A percentile compares a stretch with the other conserved stretches of the same genome.
Evolutionary conservation across 768 basidiomycete species (phyloP).

Genomic region (Trametes cinnabarina): DNA sequence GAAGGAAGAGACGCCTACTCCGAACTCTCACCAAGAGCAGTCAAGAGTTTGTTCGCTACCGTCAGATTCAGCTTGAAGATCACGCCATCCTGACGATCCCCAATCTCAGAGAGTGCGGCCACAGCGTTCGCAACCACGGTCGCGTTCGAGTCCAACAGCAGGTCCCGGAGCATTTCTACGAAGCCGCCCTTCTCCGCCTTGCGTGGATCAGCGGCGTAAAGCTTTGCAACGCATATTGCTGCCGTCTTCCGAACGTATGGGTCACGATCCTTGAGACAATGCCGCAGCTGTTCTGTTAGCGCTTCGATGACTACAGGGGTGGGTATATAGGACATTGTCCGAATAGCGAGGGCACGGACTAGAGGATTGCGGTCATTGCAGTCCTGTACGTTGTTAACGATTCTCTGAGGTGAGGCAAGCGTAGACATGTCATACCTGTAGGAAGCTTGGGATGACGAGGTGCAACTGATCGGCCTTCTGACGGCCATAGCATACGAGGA

Average conservation of each 20-base stretch:
- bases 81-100: slow-evolving; percentile 92
- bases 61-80: slow-evolving; percentile 86
- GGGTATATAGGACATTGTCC: slow-evolving; percentile 99
- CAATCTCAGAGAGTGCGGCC: slow-evolving; percentile 94
- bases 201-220: slow-evolving; percentile 85
- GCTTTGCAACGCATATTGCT: slow-evolving; percentile 94
- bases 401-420: slow-evolving; percentile 6
- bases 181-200: slow-evolving; percentile 89
- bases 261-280: slow-evolving; percentile 90
- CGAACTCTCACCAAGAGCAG: slow-evolving; percentile 92
- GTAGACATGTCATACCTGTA: slow-evolving; percentile 55
- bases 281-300: slow-evolving; percentile 85
- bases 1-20: slow-evolving; percentile 63
- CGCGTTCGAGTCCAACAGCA: slow-evolving; percentile 91
- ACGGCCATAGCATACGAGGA: slow-evolving; percentile 94
- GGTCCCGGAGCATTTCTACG: slow-evolving; percentile 85
- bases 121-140: slow-evolving; percentile 98
- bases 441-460: slow-evolving; percentile 85
- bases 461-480: slow-evolving; percentile 92
- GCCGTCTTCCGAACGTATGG: slow-evolving; percentile 99
- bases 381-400: slow-evolving; percentile 55
- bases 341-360: slow-evolving; percentile 93
- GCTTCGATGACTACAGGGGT: slow-evolving; percentile 84
- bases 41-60: slow-evolving; percentile 84
- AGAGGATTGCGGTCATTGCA: slow-evolving; percentile 95